These are phyloP conservation scores for Curvularia lunata DNA, from an alignment of 2,329 filamentous ascomycete genomes.

Conservation along the genomic window DNA sequence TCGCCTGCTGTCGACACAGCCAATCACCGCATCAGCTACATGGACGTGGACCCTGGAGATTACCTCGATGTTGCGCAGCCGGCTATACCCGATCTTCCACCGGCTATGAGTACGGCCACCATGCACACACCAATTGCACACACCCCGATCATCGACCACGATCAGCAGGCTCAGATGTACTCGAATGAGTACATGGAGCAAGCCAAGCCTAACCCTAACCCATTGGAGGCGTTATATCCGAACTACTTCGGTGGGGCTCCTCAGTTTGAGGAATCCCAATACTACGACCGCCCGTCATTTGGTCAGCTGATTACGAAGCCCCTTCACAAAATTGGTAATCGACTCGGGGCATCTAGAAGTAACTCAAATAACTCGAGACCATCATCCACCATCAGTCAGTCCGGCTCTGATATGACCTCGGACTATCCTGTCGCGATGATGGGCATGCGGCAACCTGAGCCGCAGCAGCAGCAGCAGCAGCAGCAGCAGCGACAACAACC, in stretches of 20 bases:
- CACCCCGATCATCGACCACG: conserved; percentile 29
- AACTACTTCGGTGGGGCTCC: conserved; percentile 46
- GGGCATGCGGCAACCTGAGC: conserved; percentile 31
- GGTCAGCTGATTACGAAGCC: conserved; percentile 46
- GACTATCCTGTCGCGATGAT: conserved; percentile 32
- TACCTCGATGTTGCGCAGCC: conserved; percentile 39
- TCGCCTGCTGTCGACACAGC: conserved; percentile 34
- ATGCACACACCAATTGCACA: conserved; percentile 29
- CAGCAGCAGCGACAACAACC: conserved; percentile 1
- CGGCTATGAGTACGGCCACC: conserved; percentile 25
- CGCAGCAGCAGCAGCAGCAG: conserved; percentile 22
- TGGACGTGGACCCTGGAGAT: conserved; percentile 46
- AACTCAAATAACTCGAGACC: conserved; percentile 32
- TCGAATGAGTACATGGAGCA: conserved; percentile 37
- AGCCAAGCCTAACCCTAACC: conserved; percentile 37
- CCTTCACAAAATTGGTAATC: conserved; percentile 41
- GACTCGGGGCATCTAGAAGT: conserved; percentile 34
- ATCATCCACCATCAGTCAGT: conserved; percentile 33
- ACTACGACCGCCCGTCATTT: conserved; percentile 45
- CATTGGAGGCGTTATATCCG: conserved; percentile 42
- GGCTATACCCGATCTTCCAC: conserved; percentile 36
- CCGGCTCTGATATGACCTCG: conserved; percentile 26
- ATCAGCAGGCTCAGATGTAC: conserved; percentile 28
- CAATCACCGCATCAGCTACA: conserved; percentile 46
- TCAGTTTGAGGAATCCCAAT: conserved; percentile 45